A percentile compares a stretch with the other conserved stretches of the same genome.
These are phyloP conservation scores for Madurella mycetomatis DNA, from an alignment of 2,329 filamentous ascomycete genomes.

Conservation along the genomic window DNA sequence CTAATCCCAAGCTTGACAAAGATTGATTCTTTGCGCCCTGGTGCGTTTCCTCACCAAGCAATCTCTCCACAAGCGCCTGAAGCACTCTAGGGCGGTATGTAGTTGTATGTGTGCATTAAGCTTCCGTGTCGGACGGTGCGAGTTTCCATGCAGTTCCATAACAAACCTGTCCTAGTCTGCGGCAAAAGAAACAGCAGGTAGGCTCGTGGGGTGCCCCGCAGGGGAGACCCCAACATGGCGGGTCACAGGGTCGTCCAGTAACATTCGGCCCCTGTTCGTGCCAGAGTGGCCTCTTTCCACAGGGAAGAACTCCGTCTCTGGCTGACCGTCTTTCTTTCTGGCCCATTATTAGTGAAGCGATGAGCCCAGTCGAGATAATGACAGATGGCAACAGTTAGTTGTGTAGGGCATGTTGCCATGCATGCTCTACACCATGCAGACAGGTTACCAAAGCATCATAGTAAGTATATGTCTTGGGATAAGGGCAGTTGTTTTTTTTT, in stretches of 20 bases:
- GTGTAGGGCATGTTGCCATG: neutral
- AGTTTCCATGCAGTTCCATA: neutral
- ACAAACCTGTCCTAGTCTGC: neutral
- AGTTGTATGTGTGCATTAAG: too few relatives aligned
- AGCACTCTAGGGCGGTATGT: too few relatives aligned
- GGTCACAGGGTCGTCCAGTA: neutral
- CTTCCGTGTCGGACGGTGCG: neutral
- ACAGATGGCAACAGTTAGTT: neutral
- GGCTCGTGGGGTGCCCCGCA: neutral
- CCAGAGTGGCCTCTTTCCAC: slow-evolving; percentile 27
- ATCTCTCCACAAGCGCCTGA: too few relatives aligned
- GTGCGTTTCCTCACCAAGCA: too few relatives aligned
- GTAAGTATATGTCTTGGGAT: too few relatives aligned
- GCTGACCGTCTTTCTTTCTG: neutral
- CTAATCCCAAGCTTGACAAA: too few relatives aligned
- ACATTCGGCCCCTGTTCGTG: slow-evolving; percentile 20
- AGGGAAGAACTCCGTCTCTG: neutral
- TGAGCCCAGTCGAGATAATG: neutral
- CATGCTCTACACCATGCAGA: too few relatives aligned
- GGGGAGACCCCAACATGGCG: neutral
- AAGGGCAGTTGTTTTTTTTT: too few relatives aligned
- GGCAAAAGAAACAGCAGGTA: neutral
- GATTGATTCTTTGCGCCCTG: too few relatives aligned
- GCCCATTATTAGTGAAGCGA: neutral
- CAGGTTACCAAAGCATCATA: too few relatives aligned